Conservation (phyloP, 257 asterid species). For the Solanum bulbocastanum region DNA sequence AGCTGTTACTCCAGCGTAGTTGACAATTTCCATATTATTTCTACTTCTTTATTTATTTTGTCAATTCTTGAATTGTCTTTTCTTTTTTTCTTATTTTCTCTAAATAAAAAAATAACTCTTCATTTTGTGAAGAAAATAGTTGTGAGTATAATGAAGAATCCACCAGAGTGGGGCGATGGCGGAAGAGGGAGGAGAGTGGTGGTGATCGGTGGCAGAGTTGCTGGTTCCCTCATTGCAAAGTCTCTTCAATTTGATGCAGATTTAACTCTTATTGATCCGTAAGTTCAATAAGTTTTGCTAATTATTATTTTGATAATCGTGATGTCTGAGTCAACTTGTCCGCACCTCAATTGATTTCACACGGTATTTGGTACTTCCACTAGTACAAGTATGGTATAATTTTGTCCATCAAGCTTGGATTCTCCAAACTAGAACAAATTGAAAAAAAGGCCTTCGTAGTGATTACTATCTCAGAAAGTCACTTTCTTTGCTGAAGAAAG, state of each 20-base stretch:
- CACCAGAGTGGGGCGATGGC: slow-evolving; percentile 37
- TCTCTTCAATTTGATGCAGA: slow-evolving; percentile 74
- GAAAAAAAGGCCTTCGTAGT: no score
- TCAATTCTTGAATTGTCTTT: not conserved
- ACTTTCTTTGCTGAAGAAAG: no score
- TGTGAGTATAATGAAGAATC: slow-evolving; percentile 22
- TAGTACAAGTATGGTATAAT: no score
- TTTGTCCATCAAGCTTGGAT: no score
- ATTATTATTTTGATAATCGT: no score
- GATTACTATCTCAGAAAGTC: no score
- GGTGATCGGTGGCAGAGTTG: slow-evolving; percentile 86
- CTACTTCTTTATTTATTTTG: not conserved
- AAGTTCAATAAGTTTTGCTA: slow-evolving; percentile 2
- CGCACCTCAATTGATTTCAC: no score
- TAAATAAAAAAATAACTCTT: no score
- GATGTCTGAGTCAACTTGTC: no score
- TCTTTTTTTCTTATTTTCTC: not conserved
- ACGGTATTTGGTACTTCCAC: no score
- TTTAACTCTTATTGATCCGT: slow-evolving; percentile 76
- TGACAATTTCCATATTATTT: not conserved
- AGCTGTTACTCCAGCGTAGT: not conserved
- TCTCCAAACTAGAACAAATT: no score
- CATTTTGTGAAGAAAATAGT: not conserved
- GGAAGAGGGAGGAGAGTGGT: slow-evolving; percentile 74
- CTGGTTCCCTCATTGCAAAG: slow-evolving; percentile 72